Evolutionary conservation across 805 yeast species (phyloP), one percentile per base, ranked within the genome.

Genomic region (Metschnikowia hibisci): DNA sequence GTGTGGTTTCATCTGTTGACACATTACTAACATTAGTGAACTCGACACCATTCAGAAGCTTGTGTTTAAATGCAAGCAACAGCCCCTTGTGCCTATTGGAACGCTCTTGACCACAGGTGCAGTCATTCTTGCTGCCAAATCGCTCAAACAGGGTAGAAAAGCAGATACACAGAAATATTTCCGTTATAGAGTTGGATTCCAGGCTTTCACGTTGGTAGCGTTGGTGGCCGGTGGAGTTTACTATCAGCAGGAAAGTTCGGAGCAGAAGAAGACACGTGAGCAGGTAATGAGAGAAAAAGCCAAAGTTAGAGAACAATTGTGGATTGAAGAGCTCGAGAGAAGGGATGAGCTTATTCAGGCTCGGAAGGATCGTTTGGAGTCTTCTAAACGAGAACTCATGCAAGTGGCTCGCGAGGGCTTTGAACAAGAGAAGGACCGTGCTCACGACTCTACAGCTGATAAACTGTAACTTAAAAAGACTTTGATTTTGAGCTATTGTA

Each of bases 301-400:
- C 32, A 84, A 84, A 62, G 66, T 79, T 59, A 82, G 97, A 71
- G 96, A 90, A 60, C 72, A 69, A 55, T 60, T 90, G 52, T 90
- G 97, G 97, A 84, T 89, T 48, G 87, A 85, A 58, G 95, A 85
- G 57, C 73, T 89, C 56, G 97, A 89, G 60, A 78, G 96, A 67
- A 78, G 95, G 62, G 96, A 89, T 61, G 75, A 64, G 11, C 84
- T 81, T 44, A 79, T 82, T 44, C 81, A 84, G 59, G 78, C 73
- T 47, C 73, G 95, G 55, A 81, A 77, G 62, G 63, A 71, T 52
- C 75, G 89, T 55, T 86, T 90, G 4, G 87, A 82, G 30, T 67
- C 62, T 39, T 71, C 71, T 53, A 74, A 71, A 46, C 52, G 61
- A 36, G 71, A 70, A 45, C 62, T 71, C 46, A 48, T 65, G 25